Conservation (phyloP, 1,284 basidiomycete species). For the Ganoderma lucidum region DNA sequence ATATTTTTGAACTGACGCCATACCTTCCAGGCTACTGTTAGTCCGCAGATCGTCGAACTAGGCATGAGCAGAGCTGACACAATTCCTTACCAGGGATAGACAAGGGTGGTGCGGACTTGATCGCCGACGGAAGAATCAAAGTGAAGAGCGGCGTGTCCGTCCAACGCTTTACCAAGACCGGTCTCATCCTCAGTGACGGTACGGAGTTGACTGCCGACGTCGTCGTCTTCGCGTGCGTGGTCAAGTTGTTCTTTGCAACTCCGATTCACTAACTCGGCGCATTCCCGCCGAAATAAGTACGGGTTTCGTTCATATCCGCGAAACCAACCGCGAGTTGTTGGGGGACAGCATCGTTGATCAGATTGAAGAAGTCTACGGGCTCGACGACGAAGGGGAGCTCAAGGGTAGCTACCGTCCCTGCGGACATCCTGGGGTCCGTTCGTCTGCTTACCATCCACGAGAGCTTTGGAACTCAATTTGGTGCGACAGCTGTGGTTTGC, state of each 20-base stretch:
- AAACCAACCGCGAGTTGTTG: slow-evolving; percentile 52
- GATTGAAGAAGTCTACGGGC: slow-evolving; percentile 59
- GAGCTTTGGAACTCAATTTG: no score
- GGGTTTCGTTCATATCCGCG: slow-evolving; percentile 47
- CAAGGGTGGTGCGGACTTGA: slow-evolving; percentile 53
- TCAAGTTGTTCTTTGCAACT: background rate
- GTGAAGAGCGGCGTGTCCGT: slow-evolving; percentile 70
- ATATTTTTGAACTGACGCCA: background rate
- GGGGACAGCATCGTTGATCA: slow-evolving; percentile 56
- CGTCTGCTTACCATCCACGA: background rate
- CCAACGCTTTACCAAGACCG: slow-evolving; percentile 56
- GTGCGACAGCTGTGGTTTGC: slow-evolving; percentile 45
- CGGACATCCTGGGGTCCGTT: slow-evolving; percentile 43
- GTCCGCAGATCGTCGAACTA: background rate
- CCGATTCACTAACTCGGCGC: background rate
- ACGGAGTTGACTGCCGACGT: slow-evolving; percentile 68
- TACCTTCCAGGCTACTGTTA: slow-evolving; percentile 28
- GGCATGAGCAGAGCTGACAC: background rate
- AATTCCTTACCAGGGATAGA: slow-evolving; percentile 39
- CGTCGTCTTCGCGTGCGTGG: slow-evolving; percentile 63
- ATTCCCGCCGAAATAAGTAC: slow-evolving; percentile 39
- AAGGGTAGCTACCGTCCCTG: slow-evolving; percentile 45
- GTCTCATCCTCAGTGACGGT: slow-evolving; percentile 70
- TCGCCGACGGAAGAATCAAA: slow-evolving; percentile 75
- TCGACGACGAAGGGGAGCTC: slow-evolving; percentile 67